A percentile compares a stretch with the other conserved stretches of the same genome.
Conservation (phyloP, 129 eudicot genomes). For the Deinandra increscens region DNA sequence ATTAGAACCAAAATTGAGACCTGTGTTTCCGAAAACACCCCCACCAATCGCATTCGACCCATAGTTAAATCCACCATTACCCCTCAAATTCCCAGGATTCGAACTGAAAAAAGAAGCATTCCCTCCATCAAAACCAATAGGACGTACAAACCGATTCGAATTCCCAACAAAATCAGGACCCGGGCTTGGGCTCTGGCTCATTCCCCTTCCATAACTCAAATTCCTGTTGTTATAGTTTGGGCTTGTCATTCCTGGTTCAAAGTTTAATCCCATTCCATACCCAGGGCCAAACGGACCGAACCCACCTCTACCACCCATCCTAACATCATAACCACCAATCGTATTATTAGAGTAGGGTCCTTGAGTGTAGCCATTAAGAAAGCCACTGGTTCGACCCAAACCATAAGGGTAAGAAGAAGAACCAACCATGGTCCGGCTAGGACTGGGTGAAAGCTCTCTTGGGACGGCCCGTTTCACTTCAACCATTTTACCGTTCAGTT, state of each 20-base stretch:
- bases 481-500: constrained; percentile 64
- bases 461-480: constrained; percentile 80
- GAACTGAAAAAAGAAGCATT: constrained; percentile 64
- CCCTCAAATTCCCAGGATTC: constrained; percentile 52
- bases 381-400: constrained; percentile 42
- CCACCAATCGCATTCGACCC: constrained; percentile 51
- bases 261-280: constrained; percentile 63
- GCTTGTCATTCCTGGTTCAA: constrained; percentile 52
- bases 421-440: constrained; percentile 47
- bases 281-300: constrained; percentile 44
- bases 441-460: constrained; percentile 62
- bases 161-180: constrained; percentile 52
- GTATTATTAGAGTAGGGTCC: constrained; percentile 45
- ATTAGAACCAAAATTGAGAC: constrained; percentile 54
- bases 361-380: constrained; percentile 50
- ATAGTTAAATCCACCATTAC: constrained; percentile 51
- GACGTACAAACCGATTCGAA: constrained; percentile 52
- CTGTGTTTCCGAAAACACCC: constrained; percentile 44
- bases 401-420: constrained; percentile 51
- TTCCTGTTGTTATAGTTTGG: constrained; percentile 43
- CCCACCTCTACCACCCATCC: constrained; percentile 64
- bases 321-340: constrained; percentile 52
- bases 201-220: constrained; percentile 49
- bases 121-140: constrained; percentile 51
- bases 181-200: constrained; percentile 35